These are phyloP conservation scores for Datura wrightii DNA, from an alignment of 257 asterid species.

Conservation along the genomic window DNA sequence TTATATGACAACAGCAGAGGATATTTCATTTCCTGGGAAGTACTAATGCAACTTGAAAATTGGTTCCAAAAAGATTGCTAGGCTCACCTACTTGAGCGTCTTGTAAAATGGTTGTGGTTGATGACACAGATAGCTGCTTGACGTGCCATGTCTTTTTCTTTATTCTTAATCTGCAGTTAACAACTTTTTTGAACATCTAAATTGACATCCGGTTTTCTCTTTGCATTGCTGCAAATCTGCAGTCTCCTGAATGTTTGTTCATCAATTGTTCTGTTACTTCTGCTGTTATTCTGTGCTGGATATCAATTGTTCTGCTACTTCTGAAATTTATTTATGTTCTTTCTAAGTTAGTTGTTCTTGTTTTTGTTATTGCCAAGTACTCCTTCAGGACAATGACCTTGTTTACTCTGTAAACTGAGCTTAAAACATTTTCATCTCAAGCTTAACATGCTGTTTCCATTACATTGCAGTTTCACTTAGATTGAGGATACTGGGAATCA, in stretches of 20 bases:
- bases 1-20: background rate
- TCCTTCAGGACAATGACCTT: background rate
- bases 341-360: background rate
- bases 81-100: background rate
- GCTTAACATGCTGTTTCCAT: background rate
- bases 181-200: background rate
- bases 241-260: background rate
- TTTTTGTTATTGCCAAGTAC: background rate
- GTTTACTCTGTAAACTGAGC: background rate
- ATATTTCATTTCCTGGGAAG: background rate
- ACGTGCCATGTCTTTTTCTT: background rate
- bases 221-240: background rate
- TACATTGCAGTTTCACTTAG: slow-evolving; percentile 8
- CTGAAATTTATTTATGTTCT: background rate
- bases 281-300: background rate
- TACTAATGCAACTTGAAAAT: background rate
- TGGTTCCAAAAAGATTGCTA: background rate
- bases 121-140: background rate
- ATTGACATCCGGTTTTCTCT: background rate
- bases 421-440: slow-evolving; percentile 8
- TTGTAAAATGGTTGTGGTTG: background rate
- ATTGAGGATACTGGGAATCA: background rate
- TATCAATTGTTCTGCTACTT: background rate
- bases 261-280: background rate
- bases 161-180: background rate